phyloP scores from a whole-genome alignment of 768 basidiomycete genomes.

The Hericium coralloides region DNA sequence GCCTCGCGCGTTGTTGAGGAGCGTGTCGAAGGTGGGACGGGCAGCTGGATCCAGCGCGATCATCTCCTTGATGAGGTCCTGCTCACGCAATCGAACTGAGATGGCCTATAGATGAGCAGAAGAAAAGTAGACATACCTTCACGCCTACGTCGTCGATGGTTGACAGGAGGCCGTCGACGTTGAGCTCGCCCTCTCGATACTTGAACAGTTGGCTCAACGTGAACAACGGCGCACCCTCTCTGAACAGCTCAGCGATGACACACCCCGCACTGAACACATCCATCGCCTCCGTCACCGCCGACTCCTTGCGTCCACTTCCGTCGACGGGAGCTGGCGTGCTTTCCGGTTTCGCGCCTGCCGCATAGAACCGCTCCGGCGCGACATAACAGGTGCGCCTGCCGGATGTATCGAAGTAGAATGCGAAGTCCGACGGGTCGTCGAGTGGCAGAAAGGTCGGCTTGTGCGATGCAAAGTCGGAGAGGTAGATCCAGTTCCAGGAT shows the following conservation, averaged over 20 bases:
- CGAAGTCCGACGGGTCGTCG: slow-evolving; percentile 96
- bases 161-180: slow-evolving; percentile 60
- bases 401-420: slow-evolving; percentile 95
- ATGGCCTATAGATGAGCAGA: slow-evolving; percentile 1
- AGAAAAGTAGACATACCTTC: slow-evolving; percentile 43
- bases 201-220: slow-evolving; percentile 93
- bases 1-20: slow-evolving; percentile 67
- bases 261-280: slow-evolving; percentile 95
- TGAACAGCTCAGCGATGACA: slow-evolving; percentile 90
- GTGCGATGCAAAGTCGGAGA: slow-evolving; percentile 91
- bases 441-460: slow-evolving; percentile 94
- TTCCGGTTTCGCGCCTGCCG: slow-evolving; percentile 52
- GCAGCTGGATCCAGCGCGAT: slow-evolving; percentile 67
- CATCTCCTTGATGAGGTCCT: slow-evolving; percentile 90
- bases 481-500: slow-evolving; percentile 91
- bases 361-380: slow-evolving; percentile 93
- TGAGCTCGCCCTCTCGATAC: slow-evolving; percentile 80
- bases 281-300: slow-evolving; percentile 89
- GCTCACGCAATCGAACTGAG: slow-evolving; percentile 3
- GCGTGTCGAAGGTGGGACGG: slow-evolving; percentile 74
- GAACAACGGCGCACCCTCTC: slow-evolving; percentile 90
- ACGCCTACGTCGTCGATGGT: slow-evolving; percentile 77
- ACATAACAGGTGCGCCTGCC: slow-evolving; percentile 91
- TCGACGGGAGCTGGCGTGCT: slow-evolving; percentile 29
- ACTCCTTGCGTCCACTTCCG: slow-evolving; percentile 60